Percentiles rank a stretch among this genome's conserved stretches.
Evolutionary conservation across 805 yeast species (phyloP).

Genomic region (Lipomyces orientalis): DNA sequence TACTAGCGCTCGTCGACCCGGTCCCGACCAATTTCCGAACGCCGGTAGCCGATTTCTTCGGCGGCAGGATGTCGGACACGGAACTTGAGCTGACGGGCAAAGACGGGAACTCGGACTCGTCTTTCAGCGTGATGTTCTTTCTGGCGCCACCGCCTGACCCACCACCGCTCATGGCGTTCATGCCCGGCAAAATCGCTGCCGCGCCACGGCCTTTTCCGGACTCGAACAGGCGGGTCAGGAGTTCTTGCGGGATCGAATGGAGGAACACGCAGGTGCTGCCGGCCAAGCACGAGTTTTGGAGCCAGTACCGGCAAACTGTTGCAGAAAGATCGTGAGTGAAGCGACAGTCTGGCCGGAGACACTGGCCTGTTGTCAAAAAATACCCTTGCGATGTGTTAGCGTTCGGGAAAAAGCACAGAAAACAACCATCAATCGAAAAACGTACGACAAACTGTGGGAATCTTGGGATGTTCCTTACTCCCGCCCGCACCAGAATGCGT

Average conservation of each 20-base stretch:
- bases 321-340: constrained; percentile 53
- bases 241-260: constrained; percentile 48
- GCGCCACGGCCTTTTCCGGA: constrained; percentile 19
- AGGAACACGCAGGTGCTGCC: constrained; percentile 52
- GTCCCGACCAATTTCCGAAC: not conserved
- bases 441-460: constrained; percentile 35
- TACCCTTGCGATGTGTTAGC: constrained; percentile 42
- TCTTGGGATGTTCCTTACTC: constrained; percentile 27
- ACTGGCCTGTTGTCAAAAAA: constrained; percentile 50
- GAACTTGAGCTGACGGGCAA: constrained; percentile 9
- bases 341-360: constrained; percentile 53
- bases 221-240: constrained; percentile 30
- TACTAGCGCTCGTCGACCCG: not conserved
- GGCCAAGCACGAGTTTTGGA: constrained; percentile 52
- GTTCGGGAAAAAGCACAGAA: not conserved
- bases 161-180: not conserved
- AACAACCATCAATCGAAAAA: not conserved
- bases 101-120: constrained; percentile 32
- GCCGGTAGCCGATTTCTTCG: not conserved
- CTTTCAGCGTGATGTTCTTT: constrained; percentile 23
- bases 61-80: not conserved
- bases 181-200: constrained; percentile 20
- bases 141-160: not conserved
- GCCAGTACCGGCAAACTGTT: constrained; percentile 56
- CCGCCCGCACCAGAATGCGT: constrained; percentile 1